A percentile compares a stretch with the other conserved stretches of the same genome.
These are phyloP conservation scores for Suhomyces sp. DNA, from an alignment of 805 yeast genomes.

Conservation along the genomic window DNA sequence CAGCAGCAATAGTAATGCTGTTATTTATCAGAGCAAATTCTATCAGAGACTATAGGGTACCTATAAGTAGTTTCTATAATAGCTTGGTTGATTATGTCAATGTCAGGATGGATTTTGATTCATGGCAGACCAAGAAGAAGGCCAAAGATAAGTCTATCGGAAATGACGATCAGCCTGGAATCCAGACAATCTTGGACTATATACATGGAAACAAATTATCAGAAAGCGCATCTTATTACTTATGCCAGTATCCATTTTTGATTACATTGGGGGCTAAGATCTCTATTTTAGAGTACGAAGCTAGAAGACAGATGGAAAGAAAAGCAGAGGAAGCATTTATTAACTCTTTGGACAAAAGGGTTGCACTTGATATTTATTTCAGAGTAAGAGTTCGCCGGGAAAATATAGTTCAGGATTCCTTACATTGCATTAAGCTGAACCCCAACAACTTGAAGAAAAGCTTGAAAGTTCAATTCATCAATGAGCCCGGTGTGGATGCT, in stretches of 20 bases:
- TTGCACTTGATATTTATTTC: constrained; percentile 65
- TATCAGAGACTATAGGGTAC: constrained; percentile 24
- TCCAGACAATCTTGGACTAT: constrained; percentile 47
- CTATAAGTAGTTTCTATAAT: constrained; percentile 63
- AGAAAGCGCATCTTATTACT: constrained; percentile 43
- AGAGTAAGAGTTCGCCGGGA: constrained; percentile 67
- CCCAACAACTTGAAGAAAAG: constrained; percentile 67
- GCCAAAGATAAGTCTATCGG: constrained; percentile 8
- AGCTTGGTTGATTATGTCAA: constrained; percentile 78
- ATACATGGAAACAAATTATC: constrained; percentile 39
- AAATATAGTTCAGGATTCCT: constrained; percentile 70
- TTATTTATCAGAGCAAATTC: constrained; percentile 56
- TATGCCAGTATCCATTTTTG: constrained; percentile 84
- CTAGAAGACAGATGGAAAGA: constrained; percentile 75
- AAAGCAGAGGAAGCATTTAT: constrained; percentile 89
- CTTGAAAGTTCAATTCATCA: constrained; percentile 72
- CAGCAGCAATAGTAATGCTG: constrained; percentile 61
- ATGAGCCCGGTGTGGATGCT: constrained; percentile 93
- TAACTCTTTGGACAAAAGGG: constrained; percentile 62
- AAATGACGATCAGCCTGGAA: constrained; percentile 18
- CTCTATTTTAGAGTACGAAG: constrained; percentile 77
- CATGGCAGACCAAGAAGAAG: constrained; percentile 62
- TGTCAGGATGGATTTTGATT: constrained; percentile 75
- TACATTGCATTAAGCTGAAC: constrained; percentile 57
- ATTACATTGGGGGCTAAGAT: constrained; percentile 82